Percentiles rank a stretch among this genome's conserved stretches.
phyloP scores from a whole-genome alignment of 176 grass and related monocot genomes.

The Bonia amplexicaulis region DNA sequence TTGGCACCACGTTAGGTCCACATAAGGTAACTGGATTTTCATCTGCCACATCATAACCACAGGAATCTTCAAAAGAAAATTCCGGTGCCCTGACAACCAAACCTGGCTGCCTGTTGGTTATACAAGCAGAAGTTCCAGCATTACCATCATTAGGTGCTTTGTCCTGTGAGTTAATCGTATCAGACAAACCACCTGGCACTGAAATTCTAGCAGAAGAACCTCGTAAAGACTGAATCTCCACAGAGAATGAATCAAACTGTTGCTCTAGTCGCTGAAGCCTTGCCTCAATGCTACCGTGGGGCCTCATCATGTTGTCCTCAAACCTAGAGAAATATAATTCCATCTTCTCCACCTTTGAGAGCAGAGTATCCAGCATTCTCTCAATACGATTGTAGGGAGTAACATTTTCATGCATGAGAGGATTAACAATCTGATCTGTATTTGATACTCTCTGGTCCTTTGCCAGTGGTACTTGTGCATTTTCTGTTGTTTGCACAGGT shows the following conservation, averaged over 20 bases:
- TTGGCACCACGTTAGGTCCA: conserved; percentile 20
- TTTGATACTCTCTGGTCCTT: conserved; percentile 25
- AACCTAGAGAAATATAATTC: conserved; percentile 75
- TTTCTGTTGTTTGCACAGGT: conserved; percentile 32
- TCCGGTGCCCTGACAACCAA: conserved; percentile 37
- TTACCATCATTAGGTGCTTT: conserved; percentile 26
- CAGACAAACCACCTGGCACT: conserved; percentile 17
- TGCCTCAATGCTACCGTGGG: conserved; percentile 55
- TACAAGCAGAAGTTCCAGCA: conserved; percentile 19
- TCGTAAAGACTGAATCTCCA: conserved; percentile 38
- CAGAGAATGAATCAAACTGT: conserved; percentile 43
- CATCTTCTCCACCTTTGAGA: conserved; percentile 71
- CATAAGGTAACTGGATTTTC: conserved; percentile 10
- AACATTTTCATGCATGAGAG: conserved; percentile 17
- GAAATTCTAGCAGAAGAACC: conserved; percentile 28
- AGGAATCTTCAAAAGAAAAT: conserved; percentile 38
- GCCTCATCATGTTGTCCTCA: conserved; percentile 65
- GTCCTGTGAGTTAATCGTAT: conserved; percentile 26
- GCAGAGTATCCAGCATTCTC: conserved; percentile 63
- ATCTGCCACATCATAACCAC: conserved; percentile 15
- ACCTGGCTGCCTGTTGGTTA: conserved; percentile 32
- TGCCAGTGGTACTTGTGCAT: not conserved
- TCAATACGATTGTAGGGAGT: conserved; percentile 40
- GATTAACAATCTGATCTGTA: conserved; percentile 12
- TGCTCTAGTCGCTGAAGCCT: conserved; percentile 63